A percentile compares a stretch with the other conserved stretches of the same genome.
These are phyloP conservation scores for Luzula sylvatica DNA, from an alignment of 176 grass and related monocot species.

Conservation along the genomic window DNA sequence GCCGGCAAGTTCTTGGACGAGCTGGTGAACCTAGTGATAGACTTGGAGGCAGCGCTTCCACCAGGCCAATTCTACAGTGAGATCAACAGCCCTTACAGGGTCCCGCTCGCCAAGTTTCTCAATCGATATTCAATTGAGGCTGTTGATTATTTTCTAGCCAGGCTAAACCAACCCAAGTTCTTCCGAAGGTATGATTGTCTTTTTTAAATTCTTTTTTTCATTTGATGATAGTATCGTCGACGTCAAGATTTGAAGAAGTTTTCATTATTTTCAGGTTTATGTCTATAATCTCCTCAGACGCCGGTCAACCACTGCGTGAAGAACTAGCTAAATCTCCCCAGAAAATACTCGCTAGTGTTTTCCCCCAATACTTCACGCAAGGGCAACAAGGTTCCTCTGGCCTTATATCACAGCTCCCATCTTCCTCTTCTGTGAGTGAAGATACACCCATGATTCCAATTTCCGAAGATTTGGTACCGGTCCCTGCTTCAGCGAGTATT, in stretches of 20 bases:
- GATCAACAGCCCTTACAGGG: constrained; percentile 95
- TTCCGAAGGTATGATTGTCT: constrained; percentile 60
- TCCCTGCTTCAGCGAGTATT: constrained; percentile 40
- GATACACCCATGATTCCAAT: constrained; percentile 41
- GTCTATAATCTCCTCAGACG: constrained; percentile 96
- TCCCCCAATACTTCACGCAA: constrained; percentile 52
- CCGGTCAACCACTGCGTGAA: constrained; percentile 65
- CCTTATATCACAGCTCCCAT: constrained; percentile 27
- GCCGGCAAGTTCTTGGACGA: constrained; percentile 96
- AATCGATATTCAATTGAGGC: constrained; percentile 81
- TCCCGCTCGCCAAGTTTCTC: constrained; percentile 89
- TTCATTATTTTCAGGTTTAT: constrained; percentile 69
- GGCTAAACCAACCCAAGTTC: constrained; percentile 76
- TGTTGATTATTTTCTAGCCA: constrained; percentile 92
- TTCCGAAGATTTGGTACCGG: constrained; percentile 42
- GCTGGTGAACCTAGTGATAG: constrained; percentile 90
- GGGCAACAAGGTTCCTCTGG: constrained; percentile 37
- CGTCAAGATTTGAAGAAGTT: neutral
- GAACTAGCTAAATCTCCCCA: constrained; percentile 85
- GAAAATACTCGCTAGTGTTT: constrained; percentile 92
- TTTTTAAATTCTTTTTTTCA: too few relatives aligned
- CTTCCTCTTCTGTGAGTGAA: constrained; percentile 50
- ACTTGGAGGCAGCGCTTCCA: constrained; percentile 84
- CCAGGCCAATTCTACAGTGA: constrained; percentile 94
- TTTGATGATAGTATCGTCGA: too few relatives aligned